Evolutionary conservation across 192 early-diverging fungal species (phyloP).

Genomic region (Funneliformis geosporum): DNA sequence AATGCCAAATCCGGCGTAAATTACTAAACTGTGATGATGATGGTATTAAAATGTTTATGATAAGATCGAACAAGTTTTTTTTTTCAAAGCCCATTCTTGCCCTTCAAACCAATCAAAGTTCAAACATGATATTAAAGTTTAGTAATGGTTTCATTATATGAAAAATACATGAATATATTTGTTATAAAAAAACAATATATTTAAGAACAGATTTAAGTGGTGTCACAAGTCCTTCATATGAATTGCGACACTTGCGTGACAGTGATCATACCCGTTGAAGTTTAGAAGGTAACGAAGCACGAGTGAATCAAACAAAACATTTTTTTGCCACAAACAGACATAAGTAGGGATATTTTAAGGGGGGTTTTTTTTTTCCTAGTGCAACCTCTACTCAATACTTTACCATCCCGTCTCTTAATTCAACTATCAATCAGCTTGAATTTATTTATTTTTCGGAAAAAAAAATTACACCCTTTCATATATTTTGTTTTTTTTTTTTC

Average conservation of each 20-base stretch:
- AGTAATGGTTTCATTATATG: too few species aligned
- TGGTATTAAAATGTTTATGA: background rate
- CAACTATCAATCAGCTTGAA: background rate
- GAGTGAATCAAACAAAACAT: constrained; percentile 21
- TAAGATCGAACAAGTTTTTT: background rate
- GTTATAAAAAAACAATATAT: too few species aligned
- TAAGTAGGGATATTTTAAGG: constrained; percentile 2
- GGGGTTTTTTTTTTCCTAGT: background rate
- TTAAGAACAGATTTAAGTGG: background rate
- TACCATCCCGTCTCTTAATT: background rate
- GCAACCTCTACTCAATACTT: background rate
- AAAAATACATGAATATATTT: too few species aligned
- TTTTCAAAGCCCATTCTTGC: background rate
- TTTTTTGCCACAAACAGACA: constrained; percentile 23
- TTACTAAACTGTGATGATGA: background rate
- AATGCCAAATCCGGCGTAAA: background rate
- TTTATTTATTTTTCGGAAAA: background rate
- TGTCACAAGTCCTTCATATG: constrained; percentile 11
- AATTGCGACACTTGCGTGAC: constrained; percentile 2
- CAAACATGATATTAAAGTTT: background rate
- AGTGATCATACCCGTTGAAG: background rate
- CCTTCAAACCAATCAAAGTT: background rate
- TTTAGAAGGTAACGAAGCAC: constrained; percentile 22
- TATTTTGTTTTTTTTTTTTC: too few species aligned
- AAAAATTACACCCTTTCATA: too few species aligned